Evolutionary conservation across 805 yeast species (phyloP).

Genomic region (Brettanomyces anomalus): DNA sequence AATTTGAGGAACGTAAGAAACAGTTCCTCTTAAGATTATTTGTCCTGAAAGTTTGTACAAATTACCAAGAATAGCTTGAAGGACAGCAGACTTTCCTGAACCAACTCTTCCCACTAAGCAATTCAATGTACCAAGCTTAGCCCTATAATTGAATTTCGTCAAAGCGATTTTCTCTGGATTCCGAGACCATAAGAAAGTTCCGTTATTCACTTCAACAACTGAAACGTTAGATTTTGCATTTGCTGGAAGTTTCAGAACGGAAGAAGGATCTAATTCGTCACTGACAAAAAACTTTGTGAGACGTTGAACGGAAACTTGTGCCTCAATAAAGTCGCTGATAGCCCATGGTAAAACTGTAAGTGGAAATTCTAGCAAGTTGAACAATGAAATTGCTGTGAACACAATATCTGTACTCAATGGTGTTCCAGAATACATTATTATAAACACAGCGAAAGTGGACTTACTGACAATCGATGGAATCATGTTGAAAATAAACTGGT

Average conservation of each 20-base stretch:
- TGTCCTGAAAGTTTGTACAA: conserved; percentile 64
- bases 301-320: conserved; percentile 71
- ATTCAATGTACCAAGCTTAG: conserved; percentile 64
- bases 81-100: conserved; percentile 74
- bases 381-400: conserved; percentile 78
- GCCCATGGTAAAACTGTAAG: conserved; percentile 84
- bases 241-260: conserved; percentile 37
- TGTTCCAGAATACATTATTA: conserved; percentile 36
- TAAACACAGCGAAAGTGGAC: conserved; percentile 76
- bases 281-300: conserved; percentile 60
- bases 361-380: conserved; percentile 82
- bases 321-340: conserved; percentile 72
- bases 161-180: conserved; percentile 60
- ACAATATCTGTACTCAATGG: conserved; percentile 84
- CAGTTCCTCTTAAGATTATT: conserved; percentile 59
- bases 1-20: conserved; percentile 84
- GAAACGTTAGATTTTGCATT: conserved; percentile 30
- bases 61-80: conserved; percentile 74
- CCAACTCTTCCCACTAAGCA: conserved; percentile 90
- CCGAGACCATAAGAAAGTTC: conserved; percentile 68
- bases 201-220: conserved; percentile 51
- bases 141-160: conserved; percentile 47
- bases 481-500: conserved; percentile 66
- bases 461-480: conserved; percentile 85
- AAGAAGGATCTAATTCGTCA: conserved; percentile 66